A percentile compares a stretch with the other conserved stretches of the same genome.
phyloP scores from a whole-genome alignment of 1,284 basidiomycete species.

The Sporisorium reilianum region DNA sequence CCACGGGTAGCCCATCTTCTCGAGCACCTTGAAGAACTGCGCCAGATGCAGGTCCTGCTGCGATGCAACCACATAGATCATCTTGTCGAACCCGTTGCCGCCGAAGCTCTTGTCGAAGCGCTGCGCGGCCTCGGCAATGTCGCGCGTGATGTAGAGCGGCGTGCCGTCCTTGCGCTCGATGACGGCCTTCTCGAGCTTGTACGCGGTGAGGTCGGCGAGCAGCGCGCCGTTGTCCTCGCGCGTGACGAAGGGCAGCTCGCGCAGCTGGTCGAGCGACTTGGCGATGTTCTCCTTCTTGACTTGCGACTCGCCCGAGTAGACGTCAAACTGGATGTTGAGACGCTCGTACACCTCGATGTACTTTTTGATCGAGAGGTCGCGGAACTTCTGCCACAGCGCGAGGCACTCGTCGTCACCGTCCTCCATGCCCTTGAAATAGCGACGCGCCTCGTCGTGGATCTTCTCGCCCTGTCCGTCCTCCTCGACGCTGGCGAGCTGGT shows the following conservation, averaged over 20 bases:
- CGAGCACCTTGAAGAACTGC: constrained; percentile 94
- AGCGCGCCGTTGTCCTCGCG: constrained; percentile 65
- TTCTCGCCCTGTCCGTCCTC: constrained; percentile 74
- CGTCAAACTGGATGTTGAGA: constrained; percentile 91
- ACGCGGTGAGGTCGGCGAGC: constrained; percentile 62
- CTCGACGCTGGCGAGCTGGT: constrained; percentile 77
- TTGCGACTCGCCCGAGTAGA: constrained; percentile 92
- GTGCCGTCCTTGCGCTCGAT: constrained; percentile 96
- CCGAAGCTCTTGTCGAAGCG: constrained; percentile 76
- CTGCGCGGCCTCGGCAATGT: constrained; percentile 93
- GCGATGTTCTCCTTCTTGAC: constrained; percentile 85
- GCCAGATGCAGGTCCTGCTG: constrained; percentile 93
- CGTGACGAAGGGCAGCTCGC: constrained; percentile 44
- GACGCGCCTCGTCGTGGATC: constrained; percentile 85
- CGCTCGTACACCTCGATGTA: constrained; percentile 90
- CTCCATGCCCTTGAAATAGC: constrained; percentile 97
- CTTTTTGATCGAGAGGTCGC: constrained; percentile 89
- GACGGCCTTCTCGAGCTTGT: constrained; percentile 83
- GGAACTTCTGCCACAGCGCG: constrained; percentile 91
- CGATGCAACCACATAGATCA: constrained; percentile 95
- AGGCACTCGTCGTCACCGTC: constrained; percentile 83
- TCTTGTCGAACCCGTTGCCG: constrained; percentile 83
- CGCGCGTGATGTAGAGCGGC: constrained; percentile 97
- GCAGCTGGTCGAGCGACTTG: constrained; percentile 67
- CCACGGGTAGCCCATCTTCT: constrained; percentile 90